Base-by-base conservation (phyloP, 1,284 basidiomycete species). In the Dichomitus squalens region DNA sequence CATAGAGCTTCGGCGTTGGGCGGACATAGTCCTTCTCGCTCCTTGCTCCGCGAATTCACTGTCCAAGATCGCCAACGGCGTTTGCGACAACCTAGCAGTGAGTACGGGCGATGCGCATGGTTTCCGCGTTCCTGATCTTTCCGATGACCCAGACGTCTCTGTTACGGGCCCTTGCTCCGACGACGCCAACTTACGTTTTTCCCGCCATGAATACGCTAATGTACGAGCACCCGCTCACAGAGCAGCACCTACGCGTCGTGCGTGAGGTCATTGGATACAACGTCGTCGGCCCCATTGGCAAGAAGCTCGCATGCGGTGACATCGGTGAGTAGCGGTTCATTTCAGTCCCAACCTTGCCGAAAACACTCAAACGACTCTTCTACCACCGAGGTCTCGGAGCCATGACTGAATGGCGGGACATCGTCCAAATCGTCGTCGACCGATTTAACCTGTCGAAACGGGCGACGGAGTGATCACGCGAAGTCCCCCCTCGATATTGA, bases 151-250 rank as follows among this genome's bases (percentile, higher is more conserved):
- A 96, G 94, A 96, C 95, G 1, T 95, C 92, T 6, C 78, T 98
- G 8, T 82, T 99, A 58, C 88, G 96, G 16, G 96, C 96, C 0
- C 78, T 97, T 0, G 79, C 89, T 7, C 89, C 93, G 0, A 80
- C 81, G 2, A 96, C 91, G 0, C 90, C 91, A 2, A 94, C 93
- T 16, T 91, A 90, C 66, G 74, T 98, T 31, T 98, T 96, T 68
- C 97, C 96, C 3, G 96, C 97, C 0, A 99, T 98, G 96, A 99
- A 99, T 72, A 98, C 96, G 5, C 79, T 93, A 63, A 98, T 99
- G 96, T 98, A 92, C 70, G 83, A 92, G 61, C 95, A 99, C 69
- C 94, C 95, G n/a, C 79, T 98, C 34, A 98, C 96, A 0, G 81
- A 82, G 2, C 83, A 88, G 58, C 96, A 99, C 67, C 70, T 98